phyloP scores from a whole-genome alignment of 1,284 basidiomycete genomes.

The Boletus austroedulis region DNA sequence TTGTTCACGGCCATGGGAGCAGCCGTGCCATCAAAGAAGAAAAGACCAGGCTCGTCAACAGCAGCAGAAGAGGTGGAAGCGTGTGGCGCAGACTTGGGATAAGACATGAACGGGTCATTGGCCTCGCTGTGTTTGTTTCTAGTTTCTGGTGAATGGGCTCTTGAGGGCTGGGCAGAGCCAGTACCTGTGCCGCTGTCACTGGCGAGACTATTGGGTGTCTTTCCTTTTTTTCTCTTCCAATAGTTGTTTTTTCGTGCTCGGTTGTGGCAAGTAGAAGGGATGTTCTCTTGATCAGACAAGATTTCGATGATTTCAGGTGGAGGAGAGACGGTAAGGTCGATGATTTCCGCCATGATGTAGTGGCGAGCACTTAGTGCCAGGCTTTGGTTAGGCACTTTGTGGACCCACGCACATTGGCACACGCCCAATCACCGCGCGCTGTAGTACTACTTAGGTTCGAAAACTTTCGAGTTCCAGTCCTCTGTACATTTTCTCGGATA shows the following conservation, averaged over 20 bases:
- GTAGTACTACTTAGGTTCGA: no score
- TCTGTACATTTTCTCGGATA: no score
- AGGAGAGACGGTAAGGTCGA: conserved; percentile 33
- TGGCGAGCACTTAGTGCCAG: not conserved
- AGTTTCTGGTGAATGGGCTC: conserved; percentile 18
- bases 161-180: conserved; percentile 17
- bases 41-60: conserved; percentile 36
- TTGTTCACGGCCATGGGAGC: conserved; percentile 24
- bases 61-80: not conserved
- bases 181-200: conserved; percentile 5
- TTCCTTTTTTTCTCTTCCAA: conserved; percentile 20
- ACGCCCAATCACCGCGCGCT: no score
- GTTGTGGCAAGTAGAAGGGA: not conserved
- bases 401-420: no score
- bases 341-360: conserved; percentile 30
- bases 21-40: conserved; percentile 54
- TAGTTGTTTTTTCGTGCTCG: conserved; percentile 17
- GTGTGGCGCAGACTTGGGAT: conserved; percentile 6
- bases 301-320: conserved; percentile 32
- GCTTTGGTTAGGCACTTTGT: no score
- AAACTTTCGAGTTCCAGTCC: no score
- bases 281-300: conserved; percentile 23
- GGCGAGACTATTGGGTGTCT: conserved; percentile 11
- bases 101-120: not conserved
- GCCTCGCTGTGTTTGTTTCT: not conserved